Percentiles rank a stretch among this genome's conserved stretches.
Conservation (phyloP, 495 filamentous ascomycete genomes). For the Tuber aestivum region DNA sequence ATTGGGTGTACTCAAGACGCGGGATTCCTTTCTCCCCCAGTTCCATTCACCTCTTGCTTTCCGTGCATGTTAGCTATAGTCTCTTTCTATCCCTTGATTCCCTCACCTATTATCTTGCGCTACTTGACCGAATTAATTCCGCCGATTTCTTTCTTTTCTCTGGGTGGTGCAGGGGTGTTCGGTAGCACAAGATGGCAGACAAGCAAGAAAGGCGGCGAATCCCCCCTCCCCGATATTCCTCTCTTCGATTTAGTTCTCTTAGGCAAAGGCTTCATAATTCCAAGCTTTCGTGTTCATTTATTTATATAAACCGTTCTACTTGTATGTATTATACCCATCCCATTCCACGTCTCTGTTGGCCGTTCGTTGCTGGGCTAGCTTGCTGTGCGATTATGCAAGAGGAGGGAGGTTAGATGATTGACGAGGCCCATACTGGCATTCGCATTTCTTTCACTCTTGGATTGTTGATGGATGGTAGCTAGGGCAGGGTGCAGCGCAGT, state of each 20-base stretch:
- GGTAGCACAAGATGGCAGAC: neutral
- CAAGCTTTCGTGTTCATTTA: neutral
- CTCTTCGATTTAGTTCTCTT: neutral
- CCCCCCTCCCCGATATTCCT: neutral
- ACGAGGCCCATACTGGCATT: neutral
- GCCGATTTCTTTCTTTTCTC: neutral
- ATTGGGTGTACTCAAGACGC: neutral
- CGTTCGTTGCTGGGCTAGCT: neutral
- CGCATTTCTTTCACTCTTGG: neutral
- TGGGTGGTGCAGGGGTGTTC: neutral
- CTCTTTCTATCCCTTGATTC: neutral
- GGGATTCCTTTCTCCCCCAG: neutral
- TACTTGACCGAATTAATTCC: neutral
- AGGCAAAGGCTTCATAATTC: neutral
- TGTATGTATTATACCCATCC: neutral
- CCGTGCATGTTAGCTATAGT: neutral
- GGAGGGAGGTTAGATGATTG: neutral
- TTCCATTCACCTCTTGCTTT: neutral
- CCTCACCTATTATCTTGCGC: neutral
- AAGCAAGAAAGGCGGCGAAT: neutral
- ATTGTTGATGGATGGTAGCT: neutral
- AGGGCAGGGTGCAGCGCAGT: neutral
- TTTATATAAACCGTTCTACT: neutral
- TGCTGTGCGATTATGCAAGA: neutral
- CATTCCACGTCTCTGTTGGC: neutral